These are phyloP conservation scores for Clarireedia paspali DNA, from an alignment of 2,329 filamentous ascomycete species.

Conservation along the genomic window DNA sequence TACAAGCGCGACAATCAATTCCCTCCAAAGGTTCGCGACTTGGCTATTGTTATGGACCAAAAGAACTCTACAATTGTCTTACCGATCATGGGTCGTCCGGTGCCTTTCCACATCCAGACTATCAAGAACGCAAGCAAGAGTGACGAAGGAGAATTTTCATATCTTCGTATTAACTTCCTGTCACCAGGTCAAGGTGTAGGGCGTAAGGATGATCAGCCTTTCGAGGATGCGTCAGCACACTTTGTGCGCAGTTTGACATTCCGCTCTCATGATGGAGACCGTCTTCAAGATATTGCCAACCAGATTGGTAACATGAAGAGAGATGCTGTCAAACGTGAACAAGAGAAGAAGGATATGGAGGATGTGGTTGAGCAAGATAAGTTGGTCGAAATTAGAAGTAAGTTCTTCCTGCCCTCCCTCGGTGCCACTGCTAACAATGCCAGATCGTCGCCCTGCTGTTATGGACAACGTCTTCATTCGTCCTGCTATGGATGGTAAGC, in stretches of 20 bases:
- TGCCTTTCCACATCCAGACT: constrained; percentile 95
- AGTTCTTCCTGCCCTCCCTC: constrained; percentile 29
- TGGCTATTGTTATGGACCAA: constrained; percentile 82
- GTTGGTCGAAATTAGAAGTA: constrained; percentile 86
- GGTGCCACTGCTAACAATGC: constrained; percentile 3
- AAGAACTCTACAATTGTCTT: constrained; percentile 88
- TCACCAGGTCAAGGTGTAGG: constrained; percentile 96
- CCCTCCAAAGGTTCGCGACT: constrained; percentile 70
- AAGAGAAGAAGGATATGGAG: constrained; percentile 99
- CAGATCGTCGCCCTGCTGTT: constrained; percentile 80
- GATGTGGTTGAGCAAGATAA: constrained; percentile 99
- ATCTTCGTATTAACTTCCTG: constrained; percentile 92
- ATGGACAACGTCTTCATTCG: constrained; percentile 94
- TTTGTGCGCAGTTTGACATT: constrained; percentile 95
- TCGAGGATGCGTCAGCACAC: constrained; percentile 91
- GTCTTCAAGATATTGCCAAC: constrained; percentile 83
- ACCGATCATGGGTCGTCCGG: constrained; percentile 93
- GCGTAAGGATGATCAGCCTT: constrained; percentile 93
- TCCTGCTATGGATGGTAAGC: constrained; percentile 92
- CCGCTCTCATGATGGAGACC: constrained; percentile 78
- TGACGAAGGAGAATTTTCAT: constrained; percentile 89
- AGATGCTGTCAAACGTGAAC: constrained; percentile 82
- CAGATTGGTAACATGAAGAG: constrained; percentile 97
- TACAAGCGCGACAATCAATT: constrained; percentile 98
- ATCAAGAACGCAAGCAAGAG: constrained; percentile 99